Percentiles rank a stretch among this genome's conserved stretches.
Conservation (phyloP, 2,329 filamentous ascomycete genomes). For the Biscogniauxia sp. region DNA sequence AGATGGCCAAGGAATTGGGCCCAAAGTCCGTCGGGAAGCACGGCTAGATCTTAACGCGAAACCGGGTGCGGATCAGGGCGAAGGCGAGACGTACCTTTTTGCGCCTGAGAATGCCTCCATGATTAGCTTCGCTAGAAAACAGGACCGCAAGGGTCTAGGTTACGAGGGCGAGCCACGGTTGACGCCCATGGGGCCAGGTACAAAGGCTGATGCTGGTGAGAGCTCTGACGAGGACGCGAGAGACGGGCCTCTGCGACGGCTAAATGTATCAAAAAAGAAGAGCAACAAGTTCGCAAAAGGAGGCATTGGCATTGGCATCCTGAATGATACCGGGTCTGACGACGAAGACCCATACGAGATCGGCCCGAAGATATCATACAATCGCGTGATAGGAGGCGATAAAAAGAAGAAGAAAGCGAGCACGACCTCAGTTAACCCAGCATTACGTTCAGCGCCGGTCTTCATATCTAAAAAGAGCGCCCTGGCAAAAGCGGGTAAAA, state of each 20-base stretch:
- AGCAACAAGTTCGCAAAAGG: conserved; percentile 49
- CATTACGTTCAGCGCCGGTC: conserved; percentile 64
- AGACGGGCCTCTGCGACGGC: conserved; percentile 33
- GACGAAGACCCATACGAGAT: conserved; percentile 94
- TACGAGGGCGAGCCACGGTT: conserved; percentile 59
- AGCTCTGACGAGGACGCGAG: conserved; percentile 47
- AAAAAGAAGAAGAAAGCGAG: conserved; percentile 58
- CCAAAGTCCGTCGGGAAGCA: conserved; percentile 74
- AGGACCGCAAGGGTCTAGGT: conserved; percentile 69
- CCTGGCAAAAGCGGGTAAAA: conserved; percentile 38
- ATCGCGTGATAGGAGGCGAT: conserved; percentile 73
- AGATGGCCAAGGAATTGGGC: conserved; percentile 88
- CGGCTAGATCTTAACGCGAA: conserved; percentile 54
- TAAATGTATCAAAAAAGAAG: conserved; percentile 48
- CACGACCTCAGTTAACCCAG: conserved; percentile 58
- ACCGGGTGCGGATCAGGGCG: conserved; percentile 36
- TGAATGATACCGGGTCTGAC: conserved; percentile 93
- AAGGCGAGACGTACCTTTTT: conserved; percentile 66
- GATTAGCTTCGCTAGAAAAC: conserved; percentile 64
- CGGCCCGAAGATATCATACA: conserved; percentile 87
- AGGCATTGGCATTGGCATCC: conserved; percentile 80
- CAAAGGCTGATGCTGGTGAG: conserved; percentile 28
- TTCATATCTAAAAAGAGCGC: conserved; percentile 69
- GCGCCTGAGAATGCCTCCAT: conserved; percentile 77
- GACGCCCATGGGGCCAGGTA: conserved; percentile 30